A percentile compares a stretch with the other conserved stretches of the same genome.
These are phyloP conservation scores for Tulasnella sp. DNA, from an alignment of 768 basidiomycete species.

Conservation along the genomic window DNA sequence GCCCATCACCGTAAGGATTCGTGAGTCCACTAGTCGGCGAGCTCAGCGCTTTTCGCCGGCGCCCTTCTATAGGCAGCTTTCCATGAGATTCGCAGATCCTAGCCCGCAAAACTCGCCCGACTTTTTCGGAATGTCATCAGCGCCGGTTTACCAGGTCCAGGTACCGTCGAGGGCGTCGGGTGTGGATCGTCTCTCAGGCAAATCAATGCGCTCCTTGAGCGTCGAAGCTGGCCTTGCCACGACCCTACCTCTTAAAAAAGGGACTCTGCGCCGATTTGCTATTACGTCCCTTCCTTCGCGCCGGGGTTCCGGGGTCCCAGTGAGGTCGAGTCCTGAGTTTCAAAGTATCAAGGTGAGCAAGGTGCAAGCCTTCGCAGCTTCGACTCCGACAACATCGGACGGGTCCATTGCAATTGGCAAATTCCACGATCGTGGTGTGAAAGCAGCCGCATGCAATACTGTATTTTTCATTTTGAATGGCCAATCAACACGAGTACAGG, in stretches of 20 bases:
- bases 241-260: background rate
- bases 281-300: background rate
- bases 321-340: background rate
- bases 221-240: background rate
- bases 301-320: background rate
- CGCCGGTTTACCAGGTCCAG: background rate
- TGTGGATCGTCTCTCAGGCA: background rate
- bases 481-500: background rate
- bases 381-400: background rate
- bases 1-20: too few species aligned
- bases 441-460: background rate
- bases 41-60: background rate
- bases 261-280: background rate
- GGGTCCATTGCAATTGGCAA: background rate
- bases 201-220: background rate
- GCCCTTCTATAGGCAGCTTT: background rate
- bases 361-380: background rate
- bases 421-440: constrained; percentile 1
- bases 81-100: background rate
- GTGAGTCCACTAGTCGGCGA: too few species aligned
- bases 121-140: background rate
- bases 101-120: background rate
- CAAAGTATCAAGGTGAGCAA: background rate
- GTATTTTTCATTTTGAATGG: background rate
- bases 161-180: background rate